phyloP scores from a whole-genome alignment of 2,329 filamentous ascomycete species.

The Bipolaris sorokiniana region DNA sequence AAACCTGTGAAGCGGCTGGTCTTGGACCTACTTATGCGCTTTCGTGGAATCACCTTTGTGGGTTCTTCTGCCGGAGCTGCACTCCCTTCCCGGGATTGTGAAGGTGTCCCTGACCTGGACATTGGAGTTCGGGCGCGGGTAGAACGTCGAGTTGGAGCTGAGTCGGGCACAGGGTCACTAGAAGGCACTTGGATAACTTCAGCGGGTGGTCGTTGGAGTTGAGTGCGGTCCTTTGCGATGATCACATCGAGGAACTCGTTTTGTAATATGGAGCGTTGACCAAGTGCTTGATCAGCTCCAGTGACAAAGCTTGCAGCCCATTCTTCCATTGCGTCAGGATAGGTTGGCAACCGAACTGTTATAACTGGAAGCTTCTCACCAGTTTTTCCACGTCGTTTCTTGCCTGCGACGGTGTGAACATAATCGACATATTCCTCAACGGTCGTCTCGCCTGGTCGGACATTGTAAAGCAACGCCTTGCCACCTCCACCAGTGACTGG shows the following conservation, averaged over 20 bases:
- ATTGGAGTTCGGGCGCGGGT: conserved; percentile 25
- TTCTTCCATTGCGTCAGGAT: conserved; percentile 53
- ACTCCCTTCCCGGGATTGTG: conserved; percentile 25
- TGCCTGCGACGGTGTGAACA: conserved; percentile 75
- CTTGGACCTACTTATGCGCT: conserved; percentile 45
- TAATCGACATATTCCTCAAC: conserved; percentile 79
- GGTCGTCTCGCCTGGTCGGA: conserved; percentile 67
- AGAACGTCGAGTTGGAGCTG: conserved; percentile 18
- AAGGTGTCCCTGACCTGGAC: conserved; percentile 24
- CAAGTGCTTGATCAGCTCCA: conserved; percentile 71
- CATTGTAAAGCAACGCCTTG: conserved; percentile 74
- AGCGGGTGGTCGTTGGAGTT: conserved; percentile 70
- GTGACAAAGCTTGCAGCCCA: conserved; percentile 76
- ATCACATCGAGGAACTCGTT: conserved; percentile 93
- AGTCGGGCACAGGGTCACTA: conserved; percentile 25
- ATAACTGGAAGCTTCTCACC: conserved; percentile 74
- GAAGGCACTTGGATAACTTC: conserved; percentile 40
- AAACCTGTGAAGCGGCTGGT: conserved; percentile 74
- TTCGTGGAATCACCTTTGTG: conserved; percentile 35
- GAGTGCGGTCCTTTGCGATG: conserved; percentile 75
- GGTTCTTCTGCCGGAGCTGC: conserved; percentile 26
- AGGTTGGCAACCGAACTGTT: conserved; percentile 71
- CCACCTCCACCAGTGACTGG: conserved; percentile 81
- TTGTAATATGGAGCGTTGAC: conserved; percentile 84
- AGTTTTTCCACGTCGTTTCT: conserved; percentile 71